phyloP scores from a whole-genome alignment of 305 asterid genomes.

The Fraxinus xanthoxyloides region DNA sequence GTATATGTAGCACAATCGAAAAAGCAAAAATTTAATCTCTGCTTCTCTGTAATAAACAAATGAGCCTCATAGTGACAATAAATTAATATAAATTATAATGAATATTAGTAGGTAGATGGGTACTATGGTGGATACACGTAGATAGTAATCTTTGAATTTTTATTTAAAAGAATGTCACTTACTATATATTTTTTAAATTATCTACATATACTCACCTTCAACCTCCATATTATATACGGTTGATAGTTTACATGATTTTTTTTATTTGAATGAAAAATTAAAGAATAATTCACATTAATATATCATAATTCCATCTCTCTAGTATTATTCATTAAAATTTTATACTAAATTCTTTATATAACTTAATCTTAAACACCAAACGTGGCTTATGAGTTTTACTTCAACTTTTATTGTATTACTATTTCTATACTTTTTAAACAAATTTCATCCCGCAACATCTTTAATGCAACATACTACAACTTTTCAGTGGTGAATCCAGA shows the following conservation, averaged over 20 bases:
- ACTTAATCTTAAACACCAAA: neutral
- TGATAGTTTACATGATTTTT: neutral
- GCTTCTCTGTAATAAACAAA: neutral
- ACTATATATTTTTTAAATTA: no score
- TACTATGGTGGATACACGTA: neutral
- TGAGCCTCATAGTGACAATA: neutral
- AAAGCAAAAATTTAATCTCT: neutral
- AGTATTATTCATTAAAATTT: no score
- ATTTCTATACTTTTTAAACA: no score
- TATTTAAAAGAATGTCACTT: neutral
- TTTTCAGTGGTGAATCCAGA: no score
- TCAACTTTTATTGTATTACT: no score
- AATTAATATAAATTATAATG: neutral
- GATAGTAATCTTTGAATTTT: neutral
- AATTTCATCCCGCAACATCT: no score
- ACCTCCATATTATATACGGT: neutral
- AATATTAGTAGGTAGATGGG: neutral
- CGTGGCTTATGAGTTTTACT: no score
- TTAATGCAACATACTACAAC: no score
- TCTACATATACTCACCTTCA: neutral
- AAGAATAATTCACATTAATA: no score
- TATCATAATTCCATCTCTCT: neutral
- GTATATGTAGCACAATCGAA: slow-evolving; percentile 30
- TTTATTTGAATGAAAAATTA: no score
- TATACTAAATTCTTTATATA: neutral